Evolutionary conservation across 331 rosid species (phyloP).

Genomic region (Malus hybrid): DNA sequence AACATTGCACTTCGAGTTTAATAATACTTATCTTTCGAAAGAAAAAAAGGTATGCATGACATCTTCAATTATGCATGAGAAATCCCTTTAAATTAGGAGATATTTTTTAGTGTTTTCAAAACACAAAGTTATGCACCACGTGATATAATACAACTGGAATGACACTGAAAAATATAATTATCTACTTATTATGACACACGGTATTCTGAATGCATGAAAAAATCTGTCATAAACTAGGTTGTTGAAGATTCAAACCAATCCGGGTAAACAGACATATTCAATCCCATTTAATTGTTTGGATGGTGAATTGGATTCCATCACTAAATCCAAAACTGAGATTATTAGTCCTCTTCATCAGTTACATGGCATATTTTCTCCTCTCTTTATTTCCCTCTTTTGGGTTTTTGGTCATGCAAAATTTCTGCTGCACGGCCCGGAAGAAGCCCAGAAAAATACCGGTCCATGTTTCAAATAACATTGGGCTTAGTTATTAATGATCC

Average conservation of each 20-base stretch:
- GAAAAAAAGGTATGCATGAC: too few relatives aligned
- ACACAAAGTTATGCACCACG: not conserved
- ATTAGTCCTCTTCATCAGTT: too few relatives aligned
- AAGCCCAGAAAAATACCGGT: not conserved
- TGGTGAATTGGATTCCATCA: not conserved
- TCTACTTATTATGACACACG: too few relatives aligned
- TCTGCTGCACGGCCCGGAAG: not conserved
- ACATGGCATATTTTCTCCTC: not conserved
- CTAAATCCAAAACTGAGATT: not conserved
- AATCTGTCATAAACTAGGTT: too few relatives aligned
- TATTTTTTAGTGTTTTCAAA: too few relatives aligned
- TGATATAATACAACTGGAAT: not conserved
- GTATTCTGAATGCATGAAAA: too few relatives aligned
- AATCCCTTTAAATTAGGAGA: too few relatives aligned
- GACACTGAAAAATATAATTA: too few relatives aligned
- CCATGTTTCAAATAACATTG: not conserved
- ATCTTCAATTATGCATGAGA: too few relatives aligned
- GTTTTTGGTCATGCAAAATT: not conserved
- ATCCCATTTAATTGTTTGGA: not conserved
- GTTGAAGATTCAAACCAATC: not conserved
- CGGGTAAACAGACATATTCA: not conserved
- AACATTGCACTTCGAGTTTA: rapidly evolving
- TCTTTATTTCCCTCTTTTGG: not conserved
- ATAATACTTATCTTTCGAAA: too few relatives aligned
- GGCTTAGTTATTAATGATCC: not conserved